Conservation (phyloP, 1,284 basidiomycete genomes). For the Cryptococcus hybrid region DNA sequence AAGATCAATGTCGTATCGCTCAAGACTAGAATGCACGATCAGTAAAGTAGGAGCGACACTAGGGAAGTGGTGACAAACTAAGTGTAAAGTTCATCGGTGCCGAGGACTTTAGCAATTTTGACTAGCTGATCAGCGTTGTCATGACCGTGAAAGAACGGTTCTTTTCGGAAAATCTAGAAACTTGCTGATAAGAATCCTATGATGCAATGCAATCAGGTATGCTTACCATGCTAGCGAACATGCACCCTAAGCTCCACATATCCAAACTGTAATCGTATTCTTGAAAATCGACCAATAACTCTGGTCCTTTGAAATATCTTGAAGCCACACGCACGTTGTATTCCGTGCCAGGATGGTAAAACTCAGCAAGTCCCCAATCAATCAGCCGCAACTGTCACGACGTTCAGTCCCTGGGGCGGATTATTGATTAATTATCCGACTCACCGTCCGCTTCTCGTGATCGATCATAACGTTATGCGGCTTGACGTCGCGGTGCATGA, state of each 20-base stretch:
- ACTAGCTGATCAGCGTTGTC: constrained; percentile 99
- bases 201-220: neutral
- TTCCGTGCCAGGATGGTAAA: constrained; percentile 96
- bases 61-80: constrained; percentile 33
- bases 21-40: constrained; percentile 53
- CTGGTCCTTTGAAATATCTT: constrained; percentile 97
- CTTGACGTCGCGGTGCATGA: constrained; percentile 99
- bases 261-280: constrained; percentile 96
- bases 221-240: constrained; percentile 96
- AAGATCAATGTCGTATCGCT: constrained; percentile 91
- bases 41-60: constrained; percentile 5
- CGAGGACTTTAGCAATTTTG: constrained; percentile 96
- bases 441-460: constrained; percentile 89
- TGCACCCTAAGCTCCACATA: constrained; percentile 99
- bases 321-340: constrained; percentile 98
- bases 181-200: constrained; percentile 58
- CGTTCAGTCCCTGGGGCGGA: constrained; percentile 3
- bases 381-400: constrained; percentile 76
- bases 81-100: constrained; percentile 89
- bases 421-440: constrained; percentile 15
- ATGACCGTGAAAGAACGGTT: constrained; percentile 99
- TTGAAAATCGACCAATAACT: constrained; percentile 96
- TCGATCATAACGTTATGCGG: constrained; percentile 99
- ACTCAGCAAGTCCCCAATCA: constrained; percentile 99
- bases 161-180: constrained; percentile 92